Percentiles rank a stretch among this genome's conserved stretches.
Conservation (phyloP, 352 stramenopile species). For the Phytopythium aichiense region DNA sequence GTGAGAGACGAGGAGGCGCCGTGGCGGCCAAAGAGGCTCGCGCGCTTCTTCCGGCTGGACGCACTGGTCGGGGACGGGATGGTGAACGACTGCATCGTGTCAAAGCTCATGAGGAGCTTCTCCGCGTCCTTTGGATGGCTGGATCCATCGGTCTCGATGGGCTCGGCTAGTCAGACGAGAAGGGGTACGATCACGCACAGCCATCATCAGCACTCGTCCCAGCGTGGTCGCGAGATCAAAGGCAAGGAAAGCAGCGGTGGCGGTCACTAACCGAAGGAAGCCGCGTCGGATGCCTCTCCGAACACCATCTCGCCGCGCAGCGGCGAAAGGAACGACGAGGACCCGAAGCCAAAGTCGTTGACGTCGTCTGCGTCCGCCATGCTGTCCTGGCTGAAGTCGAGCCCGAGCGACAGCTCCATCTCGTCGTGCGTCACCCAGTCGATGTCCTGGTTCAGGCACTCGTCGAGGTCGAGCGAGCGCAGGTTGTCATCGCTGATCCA, state of each 20-base stretch:
- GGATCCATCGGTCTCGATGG: slow-evolving; percentile 34
- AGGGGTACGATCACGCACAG: slow-evolving; percentile 14
- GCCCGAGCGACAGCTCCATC: slow-evolving; percentile 48
- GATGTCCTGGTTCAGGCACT: slow-evolving; percentile 74
- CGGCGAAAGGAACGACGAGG: slow-evolving; percentile 45
- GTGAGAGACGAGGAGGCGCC: slow-evolving; percentile 10
- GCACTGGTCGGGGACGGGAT: slow-evolving; percentile 72
- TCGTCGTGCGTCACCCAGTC: slow-evolving; percentile 78
- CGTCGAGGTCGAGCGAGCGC: slow-evolving; percentile 68
- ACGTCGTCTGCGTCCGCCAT: slow-evolving; percentile 31
- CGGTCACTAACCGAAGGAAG: slow-evolving; percentile 65
- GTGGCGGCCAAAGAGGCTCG: slow-evolving; percentile 28
- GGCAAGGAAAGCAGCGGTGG: slow-evolving; percentile 9
- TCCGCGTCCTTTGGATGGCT: slow-evolving; percentile 52
- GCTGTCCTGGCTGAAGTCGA: slow-evolving; percentile 45
- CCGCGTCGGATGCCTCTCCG: slow-evolving; percentile 47
- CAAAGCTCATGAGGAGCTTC: slow-evolving; percentile 86
- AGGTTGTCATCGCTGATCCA: slow-evolving; percentile 84
- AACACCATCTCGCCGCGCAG: slow-evolving; percentile 45
- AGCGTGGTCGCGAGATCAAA: slow-evolving; percentile 28
- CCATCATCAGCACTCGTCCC: slow-evolving; percentile 34
- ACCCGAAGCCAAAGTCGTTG: slow-evolving; percentile 66
- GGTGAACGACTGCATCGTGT: slow-evolving; percentile 79
- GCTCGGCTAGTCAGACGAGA: slow-evolving; percentile 42
- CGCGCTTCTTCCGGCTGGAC: slow-evolving; percentile 46